A percentile compares a stretch with the other conserved stretches of the same genome.
phyloP scores from a whole-genome alignment of 805 yeast species.

The Jamesozyma lodderae region DNA sequence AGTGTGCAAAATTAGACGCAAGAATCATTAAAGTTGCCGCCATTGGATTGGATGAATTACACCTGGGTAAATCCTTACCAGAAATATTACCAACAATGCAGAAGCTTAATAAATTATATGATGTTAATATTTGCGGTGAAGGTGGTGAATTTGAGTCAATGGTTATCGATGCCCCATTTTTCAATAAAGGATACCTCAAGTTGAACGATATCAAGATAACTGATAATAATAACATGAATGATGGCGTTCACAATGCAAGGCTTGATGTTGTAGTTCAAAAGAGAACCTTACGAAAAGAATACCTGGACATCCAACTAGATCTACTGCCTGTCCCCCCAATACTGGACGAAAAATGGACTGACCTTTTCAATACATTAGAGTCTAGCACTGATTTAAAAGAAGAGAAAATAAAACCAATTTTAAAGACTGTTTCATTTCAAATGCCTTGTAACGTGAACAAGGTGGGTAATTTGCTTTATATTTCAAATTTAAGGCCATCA shows the following conservation, averaged over 20 bases:
- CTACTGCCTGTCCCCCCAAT: constrained; percentile 27
- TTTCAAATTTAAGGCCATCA: constrained; percentile 37
- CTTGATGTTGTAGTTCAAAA: constrained; percentile 44
- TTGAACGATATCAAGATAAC: constrained; percentile 34
- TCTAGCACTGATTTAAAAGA: no score
- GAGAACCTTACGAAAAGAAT: constrained; percentile 22
- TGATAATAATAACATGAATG: constrained; percentile 37
- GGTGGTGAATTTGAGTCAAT: constrained; percentile 97
- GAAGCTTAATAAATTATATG: constrained; percentile 53
- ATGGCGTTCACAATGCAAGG: constrained; percentile 62
- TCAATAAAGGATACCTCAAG: constrained; percentile 42
- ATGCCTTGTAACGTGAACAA: constrained; percentile 10
- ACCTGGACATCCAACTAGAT: constrained; percentile 26
- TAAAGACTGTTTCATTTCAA: not conserved
- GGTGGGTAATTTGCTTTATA: constrained; percentile 29
- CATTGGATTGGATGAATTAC: constrained; percentile 57
- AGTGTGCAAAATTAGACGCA: constrained; percentile 48
- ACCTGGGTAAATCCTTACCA: constrained; percentile 60
- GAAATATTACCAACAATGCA: constrained; percentile 52
- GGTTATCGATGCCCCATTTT: constrained; percentile 85
- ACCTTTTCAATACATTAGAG: constrained; percentile 5
- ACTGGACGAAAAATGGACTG: constrained; percentile 20
- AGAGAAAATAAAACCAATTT: not conserved
- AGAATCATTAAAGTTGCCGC: constrained; percentile 90
- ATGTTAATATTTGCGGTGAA: constrained; percentile 94